Evolutionary conservation across 176 grass and related monocot species (phyloP), one percentile per base, ranked within the genome.

Genomic region (Olyra latifolia): DNA sequence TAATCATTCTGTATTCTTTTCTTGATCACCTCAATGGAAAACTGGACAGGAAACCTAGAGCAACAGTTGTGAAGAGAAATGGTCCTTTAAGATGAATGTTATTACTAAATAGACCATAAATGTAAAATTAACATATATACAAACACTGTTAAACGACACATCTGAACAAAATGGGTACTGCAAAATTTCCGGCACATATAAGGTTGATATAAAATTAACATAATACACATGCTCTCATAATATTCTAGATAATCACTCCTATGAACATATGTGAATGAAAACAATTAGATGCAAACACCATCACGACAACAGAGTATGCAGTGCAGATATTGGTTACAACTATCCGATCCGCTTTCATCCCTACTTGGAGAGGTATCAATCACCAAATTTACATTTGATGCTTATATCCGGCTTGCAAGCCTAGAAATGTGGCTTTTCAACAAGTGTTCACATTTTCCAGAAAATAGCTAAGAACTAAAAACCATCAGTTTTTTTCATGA

Each of bases 1-100:
- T 95, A 95, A 77, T 89, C 85, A 32, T 84, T 98, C 24, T 91
- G 84, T 38, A 95, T 78, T 82, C 92, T 95, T 85, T 65, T 91
- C 71, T 85, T 95, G 72, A 98, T 95, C 59, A 94, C 92, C 78
- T 95, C 95, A 72, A 93, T 45, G 8, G 95, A 95, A 80, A 98
- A 88, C 29, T 84, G 95, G 82, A 91, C 92, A 74, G 90, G 92
- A 62, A 93, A 98, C 75, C 95, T 98, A 81, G 4, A 52, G 45
- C 22, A 74, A 47, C 27, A 82, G 38, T 53, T 60, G 39, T 63
- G 59, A 23, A 77, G 35, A 17, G 16, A 77, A 62, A 79, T 35
- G 73, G 22, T 77, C 30, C 30, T 38, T 43, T 42, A 53, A 84
- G 40, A 74, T 30, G 32, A 40, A 61, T 58, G 43, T 66, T 61